These are phyloP conservation scores for Mycena epipterygia DNA, from an alignment of 768 basidiomycete genomes.

Conservation along the genomic window DNA sequence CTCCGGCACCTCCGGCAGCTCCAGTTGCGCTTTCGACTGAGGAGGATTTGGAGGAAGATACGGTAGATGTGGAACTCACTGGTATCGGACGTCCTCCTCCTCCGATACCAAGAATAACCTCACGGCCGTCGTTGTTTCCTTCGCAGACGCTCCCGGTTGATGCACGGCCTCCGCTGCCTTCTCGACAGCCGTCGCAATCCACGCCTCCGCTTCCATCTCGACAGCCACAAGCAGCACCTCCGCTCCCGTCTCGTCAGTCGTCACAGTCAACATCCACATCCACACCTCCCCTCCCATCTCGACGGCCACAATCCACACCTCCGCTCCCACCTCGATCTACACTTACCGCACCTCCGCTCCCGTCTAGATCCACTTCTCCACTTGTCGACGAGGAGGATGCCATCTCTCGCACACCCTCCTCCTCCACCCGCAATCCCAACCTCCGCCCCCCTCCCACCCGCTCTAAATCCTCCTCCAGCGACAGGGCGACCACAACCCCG, in stretches of 20 bases:
- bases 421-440: constrained; percentile 25
- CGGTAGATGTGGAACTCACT: background rate
- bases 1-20: constrained; percentile 16
- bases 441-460: constrained; percentile 33
- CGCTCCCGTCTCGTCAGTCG: constrained; percentile 25
- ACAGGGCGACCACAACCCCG: background rate
- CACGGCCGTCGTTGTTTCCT: constrained; percentile 13
- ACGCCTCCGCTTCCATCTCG: constrained; percentile 28
- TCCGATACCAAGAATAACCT: constrained; percentile 20
- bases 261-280: constrained; percentile 15
- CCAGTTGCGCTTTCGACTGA: constrained; percentile 13
- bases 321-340: constrained; percentile 28
- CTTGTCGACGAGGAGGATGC: constrained; percentile 25
- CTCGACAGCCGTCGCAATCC: constrained; percentile 15
- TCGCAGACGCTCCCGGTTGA: constrained; percentile 7
- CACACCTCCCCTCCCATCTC: constrained; percentile 22
- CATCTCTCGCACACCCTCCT: constrained; percentile 15
- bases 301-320: constrained; percentile 19
- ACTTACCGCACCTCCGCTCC: constrained; percentile 22
- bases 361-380: constrained; percentile 19
- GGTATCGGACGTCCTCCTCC: constrained; percentile 24
- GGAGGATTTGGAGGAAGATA: constrained; percentile 18
- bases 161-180: constrained; percentile 24
- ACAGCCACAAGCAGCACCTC: constrained; percentile 22
- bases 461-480: constrained; percentile 22